Conservation (phyloP, 257 asterid species). For the Anisodus acutangulus region DNA sequence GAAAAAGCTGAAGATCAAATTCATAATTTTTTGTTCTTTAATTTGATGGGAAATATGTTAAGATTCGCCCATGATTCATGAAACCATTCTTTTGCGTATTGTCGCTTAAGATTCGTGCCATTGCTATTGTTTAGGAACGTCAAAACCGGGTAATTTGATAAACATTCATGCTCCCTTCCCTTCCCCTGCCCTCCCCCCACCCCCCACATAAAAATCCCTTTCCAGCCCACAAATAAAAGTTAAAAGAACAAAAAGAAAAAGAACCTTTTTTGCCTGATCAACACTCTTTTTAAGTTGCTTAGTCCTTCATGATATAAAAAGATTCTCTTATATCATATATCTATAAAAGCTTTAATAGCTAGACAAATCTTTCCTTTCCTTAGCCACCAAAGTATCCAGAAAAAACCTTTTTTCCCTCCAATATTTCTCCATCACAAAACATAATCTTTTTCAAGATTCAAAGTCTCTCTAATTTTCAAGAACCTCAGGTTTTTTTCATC, state of each 20-base stretch:
- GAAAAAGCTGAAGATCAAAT: too few species aligned
- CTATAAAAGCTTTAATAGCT: background rate
- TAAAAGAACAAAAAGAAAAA: background rate
- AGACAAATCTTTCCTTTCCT: constrained; percentile 17
- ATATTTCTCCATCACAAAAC: background rate
- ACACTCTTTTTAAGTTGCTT: constrained; percentile 29
- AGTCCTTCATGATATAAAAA: constrained; percentile 10
- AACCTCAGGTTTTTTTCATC: background rate
- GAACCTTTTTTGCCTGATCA: constrained; percentile 27
- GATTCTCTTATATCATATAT: background rate
- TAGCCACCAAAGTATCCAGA: background rate
- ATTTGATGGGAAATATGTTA: too few species aligned
- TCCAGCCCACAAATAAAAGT: constrained; percentile 24
- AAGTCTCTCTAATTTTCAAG: background rate
- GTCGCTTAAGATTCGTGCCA: too few species aligned
- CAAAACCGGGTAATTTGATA: too few species aligned
- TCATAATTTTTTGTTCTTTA: too few species aligned
- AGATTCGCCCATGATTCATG: too few species aligned
- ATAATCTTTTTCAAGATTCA: background rate
- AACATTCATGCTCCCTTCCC: too few species aligned
- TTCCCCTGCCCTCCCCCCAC: too few species aligned
- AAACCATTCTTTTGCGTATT: too few species aligned
- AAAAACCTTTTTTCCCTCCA: background rate
- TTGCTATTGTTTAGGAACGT: too few species aligned
- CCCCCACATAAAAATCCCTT: background rate